Evolutionary conservation across 1,139 yeast genomes (phyloP).

Genomic region (Meyerozyma guilliermondii): DNA sequence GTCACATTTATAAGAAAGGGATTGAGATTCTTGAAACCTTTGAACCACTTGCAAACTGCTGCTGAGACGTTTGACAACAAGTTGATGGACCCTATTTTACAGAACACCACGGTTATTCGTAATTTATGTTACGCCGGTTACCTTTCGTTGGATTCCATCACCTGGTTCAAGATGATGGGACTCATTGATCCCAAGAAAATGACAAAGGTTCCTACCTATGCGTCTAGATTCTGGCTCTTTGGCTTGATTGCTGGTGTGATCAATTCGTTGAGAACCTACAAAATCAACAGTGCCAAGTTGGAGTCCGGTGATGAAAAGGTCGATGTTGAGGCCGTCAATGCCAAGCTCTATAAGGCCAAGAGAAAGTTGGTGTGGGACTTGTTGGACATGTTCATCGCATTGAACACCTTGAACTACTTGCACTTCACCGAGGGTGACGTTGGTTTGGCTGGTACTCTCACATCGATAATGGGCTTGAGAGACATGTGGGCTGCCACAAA

Average conservation of each 20-base stretch:
- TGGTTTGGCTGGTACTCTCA: constrained; percentile 80
- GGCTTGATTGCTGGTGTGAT: constrained; percentile 63
- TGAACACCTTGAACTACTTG: constrained; percentile 60
- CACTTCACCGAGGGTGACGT: constrained; percentile 73
- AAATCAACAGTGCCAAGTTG: constrained; percentile 22
- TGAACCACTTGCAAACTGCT: constrained; percentile 68
- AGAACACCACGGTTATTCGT: constrained; percentile 54
- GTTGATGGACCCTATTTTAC: constrained; percentile 60
- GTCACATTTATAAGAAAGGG: constrained; percentile 76
- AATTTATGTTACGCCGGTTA: constrained; percentile 74
- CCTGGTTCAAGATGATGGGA: constrained; percentile 59
- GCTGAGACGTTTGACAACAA: constrained; percentile 67
- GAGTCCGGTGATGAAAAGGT: constrained; percentile 26
- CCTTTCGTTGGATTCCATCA: constrained; percentile 67
- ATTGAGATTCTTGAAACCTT: constrained; percentile 79
- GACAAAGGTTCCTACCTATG: constrained; percentile 35
- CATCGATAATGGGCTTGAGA: constrained; percentile 72
- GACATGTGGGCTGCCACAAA: constrained; percentile 56
- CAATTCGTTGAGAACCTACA: constrained; percentile 46
- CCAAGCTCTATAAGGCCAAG: constrained; percentile 40
- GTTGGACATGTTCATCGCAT: constrained; percentile 72
- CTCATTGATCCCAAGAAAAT: constrained; percentile 30
- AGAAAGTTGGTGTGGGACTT: constrained; percentile 76
- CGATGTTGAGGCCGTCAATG: constrained; percentile 23
- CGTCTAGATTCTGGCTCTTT: constrained; percentile 71